Evolutionary conservation across 371 early-diverging fungal species (phyloP).

Genomic region (Mortierella sp.): DNA sequence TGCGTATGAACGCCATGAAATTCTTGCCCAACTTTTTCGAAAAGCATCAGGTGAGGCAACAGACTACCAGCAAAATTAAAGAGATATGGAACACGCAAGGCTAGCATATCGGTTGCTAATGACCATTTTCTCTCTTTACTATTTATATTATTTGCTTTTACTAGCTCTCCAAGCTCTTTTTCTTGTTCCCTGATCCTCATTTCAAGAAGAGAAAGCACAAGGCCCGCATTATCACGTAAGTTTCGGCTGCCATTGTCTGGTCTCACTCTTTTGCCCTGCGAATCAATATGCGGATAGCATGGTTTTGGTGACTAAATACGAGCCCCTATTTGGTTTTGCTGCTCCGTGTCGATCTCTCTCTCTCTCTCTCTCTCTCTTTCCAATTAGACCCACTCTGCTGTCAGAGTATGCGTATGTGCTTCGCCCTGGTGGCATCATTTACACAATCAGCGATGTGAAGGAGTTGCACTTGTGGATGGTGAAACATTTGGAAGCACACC

Average conservation of each 20-base stretch:
- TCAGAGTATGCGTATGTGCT: conserved; percentile 97
- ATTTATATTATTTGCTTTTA: neutral
- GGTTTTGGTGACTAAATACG: no score
- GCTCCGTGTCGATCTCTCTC: neutral
- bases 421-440: conserved; percentile 90
- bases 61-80: neutral
- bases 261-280: neutral
- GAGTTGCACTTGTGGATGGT: conserved; percentile 98
- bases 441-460: conserved; percentile 96
- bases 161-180: conserved; percentile 96
- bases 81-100: no score
- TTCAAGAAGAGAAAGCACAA: conserved; percentile 99
- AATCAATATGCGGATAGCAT: conserved; percentile 3
- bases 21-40: conserved; percentile 98
- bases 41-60: conserved; percentile 79
- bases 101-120: neutral
- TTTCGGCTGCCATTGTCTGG: neutral
- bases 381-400: conserved; percentile 74
- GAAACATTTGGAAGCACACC: conserved; percentile 92
- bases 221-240: conserved; percentile 95
- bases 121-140: conserved; percentile 1
- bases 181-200: conserved; percentile 99
- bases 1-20: conserved; percentile 99
- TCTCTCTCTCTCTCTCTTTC: conserved; percentile 7
- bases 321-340: neutral